Conservation (phyloP, 2,329 filamentous ascomycete species). For the Fusarium udum region DNA sequence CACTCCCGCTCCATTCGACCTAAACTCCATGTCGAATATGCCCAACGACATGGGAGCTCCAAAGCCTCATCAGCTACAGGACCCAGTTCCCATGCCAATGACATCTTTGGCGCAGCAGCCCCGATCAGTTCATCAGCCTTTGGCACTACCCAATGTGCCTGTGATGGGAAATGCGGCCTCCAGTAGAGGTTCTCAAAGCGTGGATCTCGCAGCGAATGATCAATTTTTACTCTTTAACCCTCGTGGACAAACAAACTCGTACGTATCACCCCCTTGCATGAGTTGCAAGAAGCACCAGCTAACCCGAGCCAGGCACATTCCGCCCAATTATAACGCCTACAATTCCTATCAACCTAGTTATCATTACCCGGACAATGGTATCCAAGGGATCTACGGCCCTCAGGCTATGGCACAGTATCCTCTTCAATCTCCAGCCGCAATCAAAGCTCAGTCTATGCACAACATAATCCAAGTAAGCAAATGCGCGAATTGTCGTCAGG, state of each 20-base stretch:
- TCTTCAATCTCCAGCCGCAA: not conserved
- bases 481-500: not conserved
- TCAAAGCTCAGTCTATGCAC: not conserved
- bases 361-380: not conserved
- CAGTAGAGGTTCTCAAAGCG: not conserved
- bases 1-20: not conserved
- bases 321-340: not conserved
- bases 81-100: not conserved
- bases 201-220: not conserved
- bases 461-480: not conserved
- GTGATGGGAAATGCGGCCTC: not conserved
- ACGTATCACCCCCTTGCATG: not conserved
- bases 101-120: not conserved
- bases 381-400: not conserved
- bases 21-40: not conserved
- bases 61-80: not conserved
- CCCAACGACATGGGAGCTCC: not conserved
- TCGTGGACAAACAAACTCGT: not conserved
- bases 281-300: not conserved
- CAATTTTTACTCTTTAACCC: not conserved
- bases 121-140: not conserved
- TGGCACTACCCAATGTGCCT: not conserved
- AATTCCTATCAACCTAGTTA: not conserved
- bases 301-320: not conserved
- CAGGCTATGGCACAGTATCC: not conserved